These are phyloP conservation scores for Lactarius psammicola DNA, from an alignment of 768 basidiomycete genomes.

Conservation along the genomic window DNA sequence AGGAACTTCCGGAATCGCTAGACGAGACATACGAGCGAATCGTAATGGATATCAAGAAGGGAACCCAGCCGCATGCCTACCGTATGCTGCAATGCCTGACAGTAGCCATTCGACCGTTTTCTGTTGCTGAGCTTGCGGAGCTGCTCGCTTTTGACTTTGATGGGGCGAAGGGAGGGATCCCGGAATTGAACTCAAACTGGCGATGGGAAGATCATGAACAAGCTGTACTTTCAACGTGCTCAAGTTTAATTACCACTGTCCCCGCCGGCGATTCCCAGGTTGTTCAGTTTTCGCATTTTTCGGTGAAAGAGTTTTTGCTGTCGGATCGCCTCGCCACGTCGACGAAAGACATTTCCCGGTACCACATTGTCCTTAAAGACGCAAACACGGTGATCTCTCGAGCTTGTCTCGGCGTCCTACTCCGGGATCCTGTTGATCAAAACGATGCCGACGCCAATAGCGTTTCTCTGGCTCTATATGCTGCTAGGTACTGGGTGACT, in stretches of 20 bases:
- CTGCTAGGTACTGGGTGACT: not conserved
- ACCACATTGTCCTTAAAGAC: not conserved
- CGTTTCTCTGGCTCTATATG: not conserved
- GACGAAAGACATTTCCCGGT: not conserved
- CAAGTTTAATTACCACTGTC: not conserved
- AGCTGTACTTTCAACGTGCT: not conserved
- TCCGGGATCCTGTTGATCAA: not conserved
- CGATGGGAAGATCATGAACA: not conserved
- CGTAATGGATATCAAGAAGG: not conserved
- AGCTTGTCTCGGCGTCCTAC: not conserved
- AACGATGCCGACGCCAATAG: not conserved
- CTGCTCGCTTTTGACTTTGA: not conserved
- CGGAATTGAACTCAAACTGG: not conserved
- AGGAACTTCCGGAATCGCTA: not conserved
- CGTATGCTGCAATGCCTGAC: not conserved
- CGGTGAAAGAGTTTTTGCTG: not conserved
- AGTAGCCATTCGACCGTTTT: not conserved
- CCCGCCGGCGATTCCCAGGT: not conserved
- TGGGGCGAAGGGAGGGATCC: not conserved
- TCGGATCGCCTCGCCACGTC: not conserved
- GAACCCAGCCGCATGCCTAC: not conserved
- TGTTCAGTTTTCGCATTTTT: not conserved
- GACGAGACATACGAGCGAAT: not conserved
- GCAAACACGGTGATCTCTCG: not conserved
- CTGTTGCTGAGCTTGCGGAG: not conserved